Base-by-base conservation (phyloP, 371 early-diverging fungal species). In the Apophysomyces elegans region DNA sequence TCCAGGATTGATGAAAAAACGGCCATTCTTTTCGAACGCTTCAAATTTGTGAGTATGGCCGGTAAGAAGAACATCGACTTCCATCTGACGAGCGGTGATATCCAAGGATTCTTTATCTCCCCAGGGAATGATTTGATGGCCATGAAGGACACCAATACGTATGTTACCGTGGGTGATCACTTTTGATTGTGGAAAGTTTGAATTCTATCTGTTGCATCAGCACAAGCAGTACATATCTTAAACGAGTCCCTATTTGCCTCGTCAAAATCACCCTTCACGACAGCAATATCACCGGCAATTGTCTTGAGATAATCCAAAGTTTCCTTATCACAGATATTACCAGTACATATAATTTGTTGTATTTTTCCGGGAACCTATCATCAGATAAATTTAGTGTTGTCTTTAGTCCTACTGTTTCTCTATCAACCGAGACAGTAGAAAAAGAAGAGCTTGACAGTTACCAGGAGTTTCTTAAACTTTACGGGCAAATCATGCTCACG, bases 1-100 rank as follows among this genome's bases (percentile, higher is more conserved):
- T 21, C 98, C 98, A 11, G 98, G 98, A 71, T 97, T 95, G 47
- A 96, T 87, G 74, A 92, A 98, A 71, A 95, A 95, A 67, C 91
- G 76, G 16, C 94, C 94, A 59, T 96, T 93, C 58, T 86, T 84
- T 79, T 96, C 97, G 76, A 86, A 94, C 14, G 95, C 95, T 73
- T 95, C 94, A 59, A 96, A 95, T 56, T 84, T 77, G 75, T 95
- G 95, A 2, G 96, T 95, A 62, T 94, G 91, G 5, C 97, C 97
- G 1, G 87, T 83, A 8, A 96, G 77, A 44, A 98, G 75, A 18
- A 98, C 88, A 66, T 98, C 97, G 16, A 94, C 97, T 61, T 94
- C 94, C 88, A 96, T 88, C 66, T 93, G 91, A 57, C 96, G 75
- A 21, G 95, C 96, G 5, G 85, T 83, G 35, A 90, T 86, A 44